Evolutionary conservation across 75 land plant species (phyloP).

Genomic region (Isoetes taiwanensis): DNA sequence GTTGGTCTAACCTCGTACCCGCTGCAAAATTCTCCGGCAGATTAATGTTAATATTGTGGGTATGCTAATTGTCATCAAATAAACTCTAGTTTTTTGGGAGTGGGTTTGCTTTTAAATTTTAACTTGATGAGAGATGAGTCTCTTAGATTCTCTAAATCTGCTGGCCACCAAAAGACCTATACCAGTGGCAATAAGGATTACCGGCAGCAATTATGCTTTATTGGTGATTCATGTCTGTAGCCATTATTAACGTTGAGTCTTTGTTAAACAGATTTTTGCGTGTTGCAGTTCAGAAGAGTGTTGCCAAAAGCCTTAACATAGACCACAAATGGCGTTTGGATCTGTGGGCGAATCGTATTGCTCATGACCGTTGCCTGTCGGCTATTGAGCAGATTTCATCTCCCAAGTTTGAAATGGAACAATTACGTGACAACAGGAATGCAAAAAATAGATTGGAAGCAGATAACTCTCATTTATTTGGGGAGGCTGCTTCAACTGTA

Average conservation of each 20-base stretch:
- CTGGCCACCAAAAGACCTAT: too few species aligned
- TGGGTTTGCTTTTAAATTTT: too few species aligned
- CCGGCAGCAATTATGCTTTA: too few species aligned
- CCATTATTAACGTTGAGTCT: neutral
- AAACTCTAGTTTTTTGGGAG: too few species aligned
- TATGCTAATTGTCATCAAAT: too few species aligned
- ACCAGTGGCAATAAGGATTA: too few species aligned
- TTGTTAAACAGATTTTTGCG: slow-evolving; percentile 13
- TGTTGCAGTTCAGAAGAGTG: slow-evolving; percentile 17
- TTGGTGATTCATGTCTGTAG: too few species aligned
- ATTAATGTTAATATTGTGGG: too few species aligned
- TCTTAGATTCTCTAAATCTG: too few species aligned
- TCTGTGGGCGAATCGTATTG: slow-evolving; percentile 23
- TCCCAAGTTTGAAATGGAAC: slow-evolving; percentile 7
- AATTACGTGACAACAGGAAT: slow-evolving; percentile 1
- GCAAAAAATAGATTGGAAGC: neutral
- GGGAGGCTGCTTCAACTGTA: slow-evolving; percentile 19
- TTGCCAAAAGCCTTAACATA: slow-evolving; percentile 8
- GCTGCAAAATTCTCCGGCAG: too few species aligned
- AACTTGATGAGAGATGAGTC: too few species aligned
- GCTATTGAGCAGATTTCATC: slow-evolving; percentile 27
- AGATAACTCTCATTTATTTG: neutral
- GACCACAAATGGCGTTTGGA: slow-evolving; percentile 26
- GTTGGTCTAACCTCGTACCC: too few species aligned
- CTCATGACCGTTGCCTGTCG: slow-evolving; percentile 27